These are phyloP conservation scores for Tylopilus sp. DNA, from an alignment of 1,284 basidiomycete genomes.

Conservation along the genomic window DNA sequence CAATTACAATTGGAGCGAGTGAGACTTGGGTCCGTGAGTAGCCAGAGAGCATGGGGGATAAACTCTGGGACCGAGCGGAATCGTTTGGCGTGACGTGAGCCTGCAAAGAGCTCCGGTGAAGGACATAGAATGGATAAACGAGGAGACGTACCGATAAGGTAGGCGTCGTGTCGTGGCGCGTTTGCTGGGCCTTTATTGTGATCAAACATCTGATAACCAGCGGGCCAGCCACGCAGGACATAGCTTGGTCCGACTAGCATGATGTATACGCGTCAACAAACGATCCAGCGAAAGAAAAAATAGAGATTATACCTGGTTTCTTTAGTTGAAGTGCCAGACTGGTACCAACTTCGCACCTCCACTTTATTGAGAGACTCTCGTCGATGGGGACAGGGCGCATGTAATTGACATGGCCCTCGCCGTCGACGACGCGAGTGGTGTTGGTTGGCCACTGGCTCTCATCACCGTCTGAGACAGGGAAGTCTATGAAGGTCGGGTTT, in stretches of 20 bases:
- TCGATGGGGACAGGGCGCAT: slow-evolving; percentile 55
- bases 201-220: slow-evolving; percentile 68
- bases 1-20: slow-evolving; percentile 59
- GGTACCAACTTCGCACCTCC: slow-evolving; percentile 57
- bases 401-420: slow-evolving; percentile 66
- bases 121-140: background rate
- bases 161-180: slow-evolving; percentile 68
- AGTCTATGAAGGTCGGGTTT: slow-evolving; percentile 57
- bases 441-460: slow-evolving; percentile 53
- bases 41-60: slow-evolving; percentile 78
- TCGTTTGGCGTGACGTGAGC: slow-evolving; percentile 44
- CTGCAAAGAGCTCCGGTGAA: slow-evolving; percentile 26
- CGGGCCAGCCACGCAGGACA: slow-evolving; percentile 63
- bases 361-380: slow-evolving; percentile 52
- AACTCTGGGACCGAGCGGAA: slow-evolving; percentile 82
- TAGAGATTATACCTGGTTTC: slow-evolving; percentile 45
- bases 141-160: slow-evolving; percentile 62
- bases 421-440: slow-evolving; percentile 51
- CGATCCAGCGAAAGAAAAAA: background rate
- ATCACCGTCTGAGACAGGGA: slow-evolving; percentile 61
- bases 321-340: slow-evolving; percentile 54
- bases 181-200: slow-evolving; percentile 63
- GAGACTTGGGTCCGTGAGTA: slow-evolving; percentile 55
- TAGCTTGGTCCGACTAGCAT: slow-evolving; percentile 53
- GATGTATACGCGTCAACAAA: background rate